Evolutionary conservation across 2,329 filamentous ascomycete genomes (phyloP).

Genomic region (Pseudonectria buxi): DNA sequence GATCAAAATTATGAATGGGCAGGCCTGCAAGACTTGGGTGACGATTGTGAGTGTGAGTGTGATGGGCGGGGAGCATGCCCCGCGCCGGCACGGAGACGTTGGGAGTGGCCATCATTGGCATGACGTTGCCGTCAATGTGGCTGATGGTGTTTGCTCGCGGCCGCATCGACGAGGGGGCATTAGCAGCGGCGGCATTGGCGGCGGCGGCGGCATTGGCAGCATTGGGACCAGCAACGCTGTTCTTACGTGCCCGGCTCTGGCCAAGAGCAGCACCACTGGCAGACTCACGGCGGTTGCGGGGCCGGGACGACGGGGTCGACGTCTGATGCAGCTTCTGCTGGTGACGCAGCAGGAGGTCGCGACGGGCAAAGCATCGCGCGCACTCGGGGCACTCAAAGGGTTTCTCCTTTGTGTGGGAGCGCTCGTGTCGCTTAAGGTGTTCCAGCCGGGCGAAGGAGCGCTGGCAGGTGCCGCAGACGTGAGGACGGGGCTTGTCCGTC

Average conservation of each 20-base stretch:
- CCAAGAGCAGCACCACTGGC: conserved; percentile 63
- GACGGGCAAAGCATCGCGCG: conserved; percentile 85
- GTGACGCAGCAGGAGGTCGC: conserved; percentile 85
- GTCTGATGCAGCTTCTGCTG: conserved; percentile 98
- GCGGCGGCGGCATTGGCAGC: conserved; percentile 38
- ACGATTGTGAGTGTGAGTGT: conserved; percentile 62
- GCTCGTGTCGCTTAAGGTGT: conserved; percentile 93
- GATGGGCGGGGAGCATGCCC: conserved; percentile 46
- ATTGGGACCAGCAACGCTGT: conserved; percentile 65
- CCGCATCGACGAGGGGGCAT: conserved; percentile 58
- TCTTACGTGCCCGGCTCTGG: conserved; percentile 78
- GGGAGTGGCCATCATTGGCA: conserved; percentile 63
- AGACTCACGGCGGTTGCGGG: conserved; percentile 85
- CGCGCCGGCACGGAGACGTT: conserved; percentile 43
- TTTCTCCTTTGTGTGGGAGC: conserved; percentile 98
- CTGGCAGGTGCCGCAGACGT: conserved; percentile 85
- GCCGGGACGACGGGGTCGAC: conserved; percentile 77
- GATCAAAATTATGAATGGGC: conserved; percentile 49
- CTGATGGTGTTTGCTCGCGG: conserved; percentile 95
- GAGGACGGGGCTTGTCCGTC: conserved; percentile 93
- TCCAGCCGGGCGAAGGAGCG: conserved; percentile 92
- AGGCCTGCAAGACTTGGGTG: conserved; percentile 70
- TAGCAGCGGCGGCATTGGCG: conserved; percentile 35
- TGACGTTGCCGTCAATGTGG: conserved; percentile 72
- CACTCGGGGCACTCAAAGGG: conserved; percentile 97